Base-by-base conservation (phyloP, 495 filamentous ascomycete species). In the Cudoniella acicularis region DNA sequence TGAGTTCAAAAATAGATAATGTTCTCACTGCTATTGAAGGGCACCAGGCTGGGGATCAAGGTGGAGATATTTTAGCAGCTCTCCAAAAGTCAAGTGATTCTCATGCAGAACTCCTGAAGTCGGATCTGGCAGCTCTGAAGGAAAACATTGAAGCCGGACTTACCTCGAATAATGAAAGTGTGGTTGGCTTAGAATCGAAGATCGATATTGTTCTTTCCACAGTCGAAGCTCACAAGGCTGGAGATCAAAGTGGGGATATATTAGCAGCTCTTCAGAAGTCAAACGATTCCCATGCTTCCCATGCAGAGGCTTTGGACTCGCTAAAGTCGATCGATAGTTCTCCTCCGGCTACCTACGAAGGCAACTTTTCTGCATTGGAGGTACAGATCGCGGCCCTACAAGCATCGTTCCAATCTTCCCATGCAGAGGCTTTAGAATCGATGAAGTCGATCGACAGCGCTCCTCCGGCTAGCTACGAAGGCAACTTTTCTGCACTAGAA, bases 11-110 rank as follows among this genome's bases (percentile, higher is more conserved):
- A 57, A 54, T 67, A 42, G 64, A 63, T 22, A 57, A 2, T 17
- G 49, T 61, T n/a, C 41, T 56, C 10, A 36, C 51, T 9, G 57
- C 52, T 13, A 24, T 66, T 30, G 63, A 66, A 42, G 56, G 8
- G 26, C 54, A 59, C 49, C 41, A 45, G n/a, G 30, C 50, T 2
- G 52, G 61, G 10, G 58, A 64, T 36, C 30, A 45, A 8, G 51
- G 61, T 53, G 43, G 52, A 8, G 64, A 67, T 22, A 64, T 67
- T 21, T 47, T 67, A 25, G 54, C 64, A 1, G 64, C 60, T 47
- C 52, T 67, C 17, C 61, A 61, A 26, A 45, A 64, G 53, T 63
- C 64, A n/a, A 67, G 64, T 20, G 60, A 63, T 22, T 52, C 43
- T 3, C 61, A 64, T 49, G 42, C 48, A 50, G n/a, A n/a, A n/a